Base-by-base conservation (phyloP, 306 rosid genomes). In the Dalbergia cultrata region DNA sequence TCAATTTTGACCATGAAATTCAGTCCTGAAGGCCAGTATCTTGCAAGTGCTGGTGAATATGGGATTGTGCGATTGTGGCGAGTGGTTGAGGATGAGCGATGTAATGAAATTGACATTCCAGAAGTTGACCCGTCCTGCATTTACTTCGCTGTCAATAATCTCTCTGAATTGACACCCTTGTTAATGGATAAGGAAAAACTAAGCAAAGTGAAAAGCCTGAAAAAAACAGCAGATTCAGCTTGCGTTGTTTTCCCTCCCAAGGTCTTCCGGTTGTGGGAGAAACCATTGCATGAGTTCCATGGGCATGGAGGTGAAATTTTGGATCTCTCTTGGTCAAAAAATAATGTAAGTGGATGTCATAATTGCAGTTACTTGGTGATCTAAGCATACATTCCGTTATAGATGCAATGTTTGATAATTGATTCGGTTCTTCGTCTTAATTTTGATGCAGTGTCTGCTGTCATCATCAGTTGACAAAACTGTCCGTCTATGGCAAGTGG, bases 11-110 rank as follows among this genome's bases (percentile, higher is more conserved):
- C 98, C 3, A 96, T 96, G 97, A 96, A 96, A 67, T 96, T 96
- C 67, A 96, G 99, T 78, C 97, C 96, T 41, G 96, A 90, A 67
- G 98, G 99, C 22, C 92, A 86, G 82, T 93, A 87, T 84, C 91
- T 96, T 50, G 99, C 97, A 33, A 96, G 94, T 83, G 99, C 92
- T 13, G 99, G 99, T 52, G 90, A 89, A 75, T 98, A 96, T 79
- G 88, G 97, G 61, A 82, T 93, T 82, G 93, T 96, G 63, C 87
- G 93, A 39, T 47, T 92, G 72, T 96, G 99, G 99, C 91, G 86
- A 84, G 99, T 96, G 82, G 91, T 92, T 70, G 94, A 90, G 85
- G 93, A 88, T 60, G 94, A 93, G 76, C 88, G 97, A 49, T 84
- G 93, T 39, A 85, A 92, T 72, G 97, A 90, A 81, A 44, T 84